Evolutionary conservation across 352 stramenopile species (phyloP), one percentile per base, ranked within the genome.

Genomic region (Achlya hypogyna): DNA sequence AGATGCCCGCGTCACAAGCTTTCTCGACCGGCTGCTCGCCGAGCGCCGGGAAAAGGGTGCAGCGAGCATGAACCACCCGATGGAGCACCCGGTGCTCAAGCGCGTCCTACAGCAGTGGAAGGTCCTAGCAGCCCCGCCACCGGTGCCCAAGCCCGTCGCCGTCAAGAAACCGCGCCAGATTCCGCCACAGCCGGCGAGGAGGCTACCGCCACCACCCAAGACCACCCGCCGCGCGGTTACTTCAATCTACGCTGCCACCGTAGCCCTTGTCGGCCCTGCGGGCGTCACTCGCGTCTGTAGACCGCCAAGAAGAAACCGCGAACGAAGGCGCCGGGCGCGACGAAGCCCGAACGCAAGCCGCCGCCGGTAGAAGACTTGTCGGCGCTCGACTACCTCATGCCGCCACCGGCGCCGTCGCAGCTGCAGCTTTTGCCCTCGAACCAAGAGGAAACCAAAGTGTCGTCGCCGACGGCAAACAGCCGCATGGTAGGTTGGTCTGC

Each of bases 21-120:
- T 67, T 32, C n/a, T 67, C 10, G 40, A 67, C 40, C 43, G 22
- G 35, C 14, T 67, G 42, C 60, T 67, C n/a, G 16, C 12, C n/a
- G 60, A 67, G 14, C 45, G 60, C 20, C 40, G 42, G 9, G 51
- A 25, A 14, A n/a, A 10, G 2, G 23, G 14, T 10, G 22, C 60
- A 23, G 16, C 38, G 22, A 43, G 42, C 25, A 67, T 67, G 60
- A 59, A 67, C 28, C 60, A 67, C 28, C 60, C 60, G 8, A 67
- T 67, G 60, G 60, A 67, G 32, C 60, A 67, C 38, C 18, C 31
- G 1, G 25, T 67, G 60, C 42, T 67, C 27, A 56, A 60, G 22
- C 28, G 16, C 12, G 60, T 58, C 23, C 42, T 67, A n/a, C 28
- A 52, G 35, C 40, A 31, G 12, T 67, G 60, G 60, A 22, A 34